These are phyloP conservation scores for Thozetella sp. DNA, from an alignment of 495 filamentous ascomycete genomes.

Conservation along the genomic window DNA sequence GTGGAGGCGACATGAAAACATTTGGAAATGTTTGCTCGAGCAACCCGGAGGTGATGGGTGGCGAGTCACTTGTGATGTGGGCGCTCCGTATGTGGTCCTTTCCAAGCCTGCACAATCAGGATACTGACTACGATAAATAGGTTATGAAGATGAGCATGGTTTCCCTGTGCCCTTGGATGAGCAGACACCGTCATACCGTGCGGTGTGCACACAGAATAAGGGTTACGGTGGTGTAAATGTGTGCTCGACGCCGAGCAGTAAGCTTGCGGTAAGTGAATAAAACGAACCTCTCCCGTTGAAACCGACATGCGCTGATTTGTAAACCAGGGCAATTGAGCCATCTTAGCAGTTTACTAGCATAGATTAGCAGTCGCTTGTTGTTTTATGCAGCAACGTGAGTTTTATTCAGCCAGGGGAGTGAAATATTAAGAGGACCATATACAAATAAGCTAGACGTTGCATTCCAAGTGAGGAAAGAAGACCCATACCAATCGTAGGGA, in stretches of 20 bases:
- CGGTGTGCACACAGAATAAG: background rate
- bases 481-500: too few species aligned
- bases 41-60: background rate
- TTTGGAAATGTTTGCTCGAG: background rate
- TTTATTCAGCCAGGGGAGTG: background rate
- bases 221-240: background rate
- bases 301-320: too few species aligned
- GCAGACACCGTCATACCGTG: background rate
- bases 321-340: too few species aligned
- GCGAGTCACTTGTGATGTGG: background rate
- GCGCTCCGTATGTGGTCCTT: background rate
- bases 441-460: too few species aligned
- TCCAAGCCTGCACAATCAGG: background rate
- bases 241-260: background rate
- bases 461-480: too few species aligned
- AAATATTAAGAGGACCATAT: background rate
- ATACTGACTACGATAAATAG: background rate
- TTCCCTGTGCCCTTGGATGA: background rate
- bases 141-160: background rate
- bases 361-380: background rate
- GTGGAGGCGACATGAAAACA: background rate
- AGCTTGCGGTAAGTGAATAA: background rate
- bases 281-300: too few species aligned
- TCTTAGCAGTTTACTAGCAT: too few species aligned
- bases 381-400: background rate